Evolutionary conservation across 768 basidiomycete species (phyloP), one percentile per base, ranked within the genome.

Genomic region (Mycena crocata): DNA sequence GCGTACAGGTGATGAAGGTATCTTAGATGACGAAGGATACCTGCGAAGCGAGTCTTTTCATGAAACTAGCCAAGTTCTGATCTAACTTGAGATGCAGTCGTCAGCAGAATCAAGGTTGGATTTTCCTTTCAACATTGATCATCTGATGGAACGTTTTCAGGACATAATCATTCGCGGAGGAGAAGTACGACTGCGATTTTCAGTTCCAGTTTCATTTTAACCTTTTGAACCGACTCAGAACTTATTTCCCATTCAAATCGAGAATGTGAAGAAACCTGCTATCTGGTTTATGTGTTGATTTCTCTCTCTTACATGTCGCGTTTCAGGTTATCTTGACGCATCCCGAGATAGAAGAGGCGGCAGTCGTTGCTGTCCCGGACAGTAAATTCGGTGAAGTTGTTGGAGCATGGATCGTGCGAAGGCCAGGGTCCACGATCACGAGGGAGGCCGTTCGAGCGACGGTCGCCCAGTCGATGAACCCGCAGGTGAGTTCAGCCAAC

Each of bases 131-230:
- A 21, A 39, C 48, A 17, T 50, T 5, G 26, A 24, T n/a, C 23
- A 28, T 31, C 63, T 52, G 28, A 69, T 3, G 9, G 45, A n/a
- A 35, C 31, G 13, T 35, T 32, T 28, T 9, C 59, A 91, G 88
- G 93, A 95, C 75, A 87, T 94, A 57, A 93, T 95, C 70, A 94
- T 95, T 68, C 90, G 93, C 23, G 93, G 93, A 21, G 93, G 93
- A 67, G 93, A 95, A 84, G 91, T 90, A 66, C n/a, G 8, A 13
- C 21, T 32, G 4, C 28, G 19, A 4, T 30, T 14, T 50, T 30
- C 7, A 44, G 49, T 52, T 45, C 28, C 24, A 12, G 32, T n/a
- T 26, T 40, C 19, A 12, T 7, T 34, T 48, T 62, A 34, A 40
- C 54, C 37, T 21, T 19, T 40, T 54, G 14, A n/a, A n/a, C n/a